phyloP scores from a whole-genome alignment of 2,329 filamentous ascomycete genomes.

The Nakataea oryzae region DNA sequence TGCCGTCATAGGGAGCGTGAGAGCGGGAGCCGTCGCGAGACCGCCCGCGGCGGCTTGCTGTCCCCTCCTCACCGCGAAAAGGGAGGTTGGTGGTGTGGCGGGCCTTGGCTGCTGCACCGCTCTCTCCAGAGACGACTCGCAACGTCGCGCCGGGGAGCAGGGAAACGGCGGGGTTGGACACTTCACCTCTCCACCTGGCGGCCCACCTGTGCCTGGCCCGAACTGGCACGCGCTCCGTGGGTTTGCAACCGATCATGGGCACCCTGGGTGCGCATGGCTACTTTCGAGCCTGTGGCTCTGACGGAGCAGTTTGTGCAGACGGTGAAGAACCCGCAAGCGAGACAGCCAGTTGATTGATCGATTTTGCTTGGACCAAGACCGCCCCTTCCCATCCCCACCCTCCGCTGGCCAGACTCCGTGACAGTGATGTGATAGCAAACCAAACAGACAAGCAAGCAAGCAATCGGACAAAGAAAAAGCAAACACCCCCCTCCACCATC shows the following conservation, averaged over 20 bases:
- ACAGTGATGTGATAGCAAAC: neutral
- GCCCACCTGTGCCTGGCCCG: neutral
- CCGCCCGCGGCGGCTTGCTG: no score
- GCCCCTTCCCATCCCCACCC: neutral
- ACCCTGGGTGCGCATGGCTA: no score
- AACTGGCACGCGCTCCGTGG: neutral
- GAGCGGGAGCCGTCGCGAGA: neutral
- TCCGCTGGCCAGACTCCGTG: no score
- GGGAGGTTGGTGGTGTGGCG: no score
- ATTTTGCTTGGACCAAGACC: neutral
- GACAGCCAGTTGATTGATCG: neutral
- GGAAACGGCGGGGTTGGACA: neutral
- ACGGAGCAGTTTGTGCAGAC: neutral
- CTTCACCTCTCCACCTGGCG: neutral
- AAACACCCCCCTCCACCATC: neutral
- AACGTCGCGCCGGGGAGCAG: neutral
- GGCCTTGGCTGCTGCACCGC: no score
- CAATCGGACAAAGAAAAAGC: neutral
- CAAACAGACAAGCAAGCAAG: neutral
- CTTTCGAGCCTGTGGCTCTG: no score
- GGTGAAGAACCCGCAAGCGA: neutral
- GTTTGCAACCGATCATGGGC: neutral
- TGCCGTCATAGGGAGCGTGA: neutral
- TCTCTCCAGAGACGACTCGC: neutral
- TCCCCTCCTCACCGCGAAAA: neutral